Evolutionary conservation across 2,329 filamentous ascomycete species (phyloP), one percentile per base, ranked within the genome.

Genomic region (Aspergillus pseudoviridinutans): DNA sequence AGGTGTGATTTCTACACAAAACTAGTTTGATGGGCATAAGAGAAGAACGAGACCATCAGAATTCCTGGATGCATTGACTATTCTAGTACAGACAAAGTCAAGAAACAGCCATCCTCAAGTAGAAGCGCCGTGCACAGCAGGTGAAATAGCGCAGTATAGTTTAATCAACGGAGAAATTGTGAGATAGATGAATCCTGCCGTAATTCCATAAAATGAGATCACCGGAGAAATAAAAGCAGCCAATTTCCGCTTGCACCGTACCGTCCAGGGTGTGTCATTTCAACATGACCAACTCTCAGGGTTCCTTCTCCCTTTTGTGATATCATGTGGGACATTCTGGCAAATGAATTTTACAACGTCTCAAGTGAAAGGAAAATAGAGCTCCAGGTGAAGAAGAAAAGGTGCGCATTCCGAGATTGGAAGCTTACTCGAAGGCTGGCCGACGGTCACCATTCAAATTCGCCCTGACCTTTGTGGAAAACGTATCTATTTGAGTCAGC

Each of bases 381-480:
- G 41, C 22, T 25, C 22, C 5, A 47, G 4, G 24, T 4, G 6
- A 29, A 29, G 28, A 12, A 12, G 20, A 25, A 10, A 22, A 22
- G 22, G 14, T 27, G 24, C 24, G 14, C 20, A 14, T 14, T 47
- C 20, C 9, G 14, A 27, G 44, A 10, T 5, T 47, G 12, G 14
- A 17, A 47, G 1, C 22, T 27, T 25, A 24, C 7, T 27, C 9
- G 20, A 25, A 24, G 7, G 54, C 22, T 20, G 17, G 24, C 25
- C 17, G 10, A n/a, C 10, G 42, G 9, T 65, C 78, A 99, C 94
- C 94, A 99, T 76, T 99, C 94, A 66, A 97, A 97, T 78, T 97
- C 94, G 68, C 94, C 94, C 49, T 89, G 92, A 25, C 92, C 94
- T 78, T 97, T 97, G 81, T 96, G 92, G 79, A 99, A 99, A 64